Conservation (phyloP, 1,284 basidiomycete genomes). For the Ganoderma sp. region DNA sequence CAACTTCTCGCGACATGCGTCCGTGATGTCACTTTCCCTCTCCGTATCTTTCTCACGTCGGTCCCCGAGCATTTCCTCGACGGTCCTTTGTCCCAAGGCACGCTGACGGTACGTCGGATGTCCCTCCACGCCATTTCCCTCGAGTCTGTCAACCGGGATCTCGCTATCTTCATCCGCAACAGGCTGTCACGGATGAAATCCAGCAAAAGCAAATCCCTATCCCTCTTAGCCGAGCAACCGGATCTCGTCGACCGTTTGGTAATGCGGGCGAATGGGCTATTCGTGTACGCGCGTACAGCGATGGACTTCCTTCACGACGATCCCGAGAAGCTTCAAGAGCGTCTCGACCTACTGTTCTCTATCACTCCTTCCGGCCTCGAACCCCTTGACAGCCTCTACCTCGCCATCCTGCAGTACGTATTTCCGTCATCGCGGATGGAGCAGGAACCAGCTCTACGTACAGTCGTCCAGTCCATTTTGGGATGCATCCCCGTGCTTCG, state of each 20-base stretch:
- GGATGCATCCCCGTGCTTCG: constrained; percentile 22
- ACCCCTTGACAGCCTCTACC: constrained; percentile 23
- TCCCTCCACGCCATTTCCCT: constrained; percentile 21
- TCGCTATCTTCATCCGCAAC: constrained; percentile 18
- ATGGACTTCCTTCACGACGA: constrained; percentile 18
- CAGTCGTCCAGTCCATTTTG: constrained; percentile 11
- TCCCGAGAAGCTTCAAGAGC: constrained; percentile 13
- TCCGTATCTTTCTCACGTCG: constrained; percentile 29
- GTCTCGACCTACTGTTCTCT: constrained; percentile 18
- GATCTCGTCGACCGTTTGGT: constrained; percentile 15
- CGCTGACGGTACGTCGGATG: constrained; percentile 8
- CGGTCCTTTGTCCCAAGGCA: constrained; percentile 4
- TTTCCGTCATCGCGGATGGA: constrained; percentile 15
- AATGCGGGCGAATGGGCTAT: constrained; percentile 20
- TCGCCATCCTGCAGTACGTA: constrained; percentile 18
- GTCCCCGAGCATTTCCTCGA: constrained; percentile 24
- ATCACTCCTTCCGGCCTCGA: neutral
- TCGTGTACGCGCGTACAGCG: constrained; percentile 22
- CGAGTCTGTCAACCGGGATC: constrained; percentile 18
- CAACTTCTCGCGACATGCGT: constrained; percentile 13
- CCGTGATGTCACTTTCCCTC: constrained; percentile 3
- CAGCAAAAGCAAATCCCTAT: neutral
- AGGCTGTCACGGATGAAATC: constrained; percentile 9
- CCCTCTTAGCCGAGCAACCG: constrained; percentile 8
- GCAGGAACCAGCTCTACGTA: constrained; percentile 1